Conservation (phyloP, 2,329 filamentous ascomycete species). For the Diplodia scrobiculata region DNA sequence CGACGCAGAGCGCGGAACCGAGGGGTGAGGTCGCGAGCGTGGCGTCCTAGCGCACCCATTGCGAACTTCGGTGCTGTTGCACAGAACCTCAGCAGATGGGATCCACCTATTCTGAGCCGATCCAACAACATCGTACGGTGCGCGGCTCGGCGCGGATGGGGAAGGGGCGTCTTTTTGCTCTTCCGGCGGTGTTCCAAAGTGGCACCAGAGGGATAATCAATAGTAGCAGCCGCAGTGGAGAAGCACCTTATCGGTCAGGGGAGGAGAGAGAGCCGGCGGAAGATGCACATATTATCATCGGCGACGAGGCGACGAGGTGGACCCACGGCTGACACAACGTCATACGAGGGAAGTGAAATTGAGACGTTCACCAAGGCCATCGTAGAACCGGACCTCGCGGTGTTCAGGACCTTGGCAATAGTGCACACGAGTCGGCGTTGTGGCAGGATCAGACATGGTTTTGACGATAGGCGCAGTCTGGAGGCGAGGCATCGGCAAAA, state of each 20-base stretch:
- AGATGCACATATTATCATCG: not conserved
- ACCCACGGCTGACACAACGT: not conserved
- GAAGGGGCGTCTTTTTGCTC: not conserved
- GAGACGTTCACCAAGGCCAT: not conserved
- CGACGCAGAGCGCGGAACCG: not conserved
- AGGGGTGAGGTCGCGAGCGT: not conserved
- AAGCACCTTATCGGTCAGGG: not conserved
- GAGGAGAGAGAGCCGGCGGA: not conserved
- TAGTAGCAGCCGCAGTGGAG: not conserved
- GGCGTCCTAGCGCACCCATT: not conserved
- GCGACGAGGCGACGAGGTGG: not conserved
- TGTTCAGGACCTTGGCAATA: not conserved
- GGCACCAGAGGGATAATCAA: not conserved
- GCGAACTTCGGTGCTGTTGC: not conserved
- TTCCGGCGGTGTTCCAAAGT: not conserved
- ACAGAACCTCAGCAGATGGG: not conserved
- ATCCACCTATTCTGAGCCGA: constrained; percentile 1
- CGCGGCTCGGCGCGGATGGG: not conserved
- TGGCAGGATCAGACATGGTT: not conserved
- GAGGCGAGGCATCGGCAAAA: not conserved
- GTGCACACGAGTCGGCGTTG: not conserved
- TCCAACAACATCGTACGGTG: not conserved
- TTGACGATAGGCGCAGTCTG: not conserved
- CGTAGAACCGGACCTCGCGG: not conserved
- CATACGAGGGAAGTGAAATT: not conserved